Evolutionary conservation across 495 filamentous ascomycete species (phyloP).

Genomic region (Aspergillus homomorphus): DNA sequence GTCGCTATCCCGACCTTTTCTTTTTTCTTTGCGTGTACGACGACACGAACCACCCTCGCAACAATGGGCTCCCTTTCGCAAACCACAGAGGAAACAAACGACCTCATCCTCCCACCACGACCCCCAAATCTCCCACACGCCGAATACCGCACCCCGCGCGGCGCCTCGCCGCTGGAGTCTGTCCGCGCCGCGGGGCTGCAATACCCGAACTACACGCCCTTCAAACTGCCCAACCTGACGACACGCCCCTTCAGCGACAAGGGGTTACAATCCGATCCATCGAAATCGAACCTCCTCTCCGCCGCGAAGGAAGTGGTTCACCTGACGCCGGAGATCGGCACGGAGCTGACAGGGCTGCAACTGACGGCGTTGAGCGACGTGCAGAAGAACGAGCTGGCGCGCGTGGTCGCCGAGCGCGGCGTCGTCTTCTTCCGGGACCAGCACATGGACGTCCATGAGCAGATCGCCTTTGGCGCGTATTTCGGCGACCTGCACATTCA

Average conservation of each 20-base stretch:
- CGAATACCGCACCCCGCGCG: conserved; percentile 8
- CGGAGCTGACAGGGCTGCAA: conserved; percentile 40
- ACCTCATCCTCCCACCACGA: not conserved
- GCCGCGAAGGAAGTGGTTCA: conserved; percentile 14
- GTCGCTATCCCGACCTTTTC: too few relatives aligned
- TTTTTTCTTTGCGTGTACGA: too few relatives aligned
- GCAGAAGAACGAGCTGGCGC: conserved; percentile 43
- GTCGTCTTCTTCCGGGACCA: conserved; percentile 46
- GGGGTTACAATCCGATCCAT: conserved; percentile 5
- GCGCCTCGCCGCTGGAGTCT: conserved; percentile 9
- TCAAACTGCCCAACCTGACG: conserved; percentile 13
- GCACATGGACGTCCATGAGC: conserved; percentile 30
- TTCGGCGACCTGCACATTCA: conserved; percentile 19
- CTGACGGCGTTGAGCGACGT: conserved; percentile 34
- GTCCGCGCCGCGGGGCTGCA: conserved; percentile 9
- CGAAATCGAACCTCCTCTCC: conserved; percentile 8
- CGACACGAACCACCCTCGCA: too few relatives aligned
- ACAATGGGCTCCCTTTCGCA: conserved; percentile 1
- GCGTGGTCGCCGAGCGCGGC: conserved; percentile 42
- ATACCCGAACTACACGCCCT: conserved; percentile 15
- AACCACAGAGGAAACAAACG: too few relatives aligned
- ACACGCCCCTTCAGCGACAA: conserved; percentile 10
- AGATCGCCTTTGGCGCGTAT: conserved; percentile 24
- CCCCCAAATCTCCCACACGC: conserved; percentile 9
- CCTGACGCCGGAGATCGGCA: conserved; percentile 43